A percentile compares a stretch with the other conserved stretches of the same genome.
phyloP scores from a whole-genome alignment of 2,329 filamentous ascomycete species.

The Colletotrichum tabaci region DNA sequence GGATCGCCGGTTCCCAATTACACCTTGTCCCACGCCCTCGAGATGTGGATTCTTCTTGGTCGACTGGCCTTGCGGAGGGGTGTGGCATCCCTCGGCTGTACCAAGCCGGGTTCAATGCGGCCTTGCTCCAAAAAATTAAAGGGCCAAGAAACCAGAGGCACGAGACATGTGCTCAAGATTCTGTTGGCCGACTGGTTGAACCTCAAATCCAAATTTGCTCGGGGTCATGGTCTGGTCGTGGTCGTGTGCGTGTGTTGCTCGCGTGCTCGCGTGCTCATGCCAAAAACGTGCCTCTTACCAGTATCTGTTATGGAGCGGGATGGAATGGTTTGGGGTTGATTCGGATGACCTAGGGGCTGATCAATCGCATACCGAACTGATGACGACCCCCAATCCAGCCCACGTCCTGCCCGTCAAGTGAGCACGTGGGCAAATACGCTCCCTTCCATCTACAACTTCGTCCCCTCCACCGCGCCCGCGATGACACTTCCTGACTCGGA shows the following conservation, averaged over 20 bases:
- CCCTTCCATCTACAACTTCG: neutral
- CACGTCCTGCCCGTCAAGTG: slow-evolving; percentile 20
- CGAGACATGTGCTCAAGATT: slow-evolving; percentile 37
- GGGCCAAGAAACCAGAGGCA: slow-evolving; percentile 24
- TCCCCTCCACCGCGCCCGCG: neutral
- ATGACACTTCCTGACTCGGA: neutral
- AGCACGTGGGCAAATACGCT: slow-evolving; percentile 35
- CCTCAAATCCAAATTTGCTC: neutral
- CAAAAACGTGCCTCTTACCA: slow-evolving; percentile 16
- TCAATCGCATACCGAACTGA: slow-evolving; percentile 16
- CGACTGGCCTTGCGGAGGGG: neutral
- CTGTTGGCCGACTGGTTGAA: slow-evolving; percentile 25
- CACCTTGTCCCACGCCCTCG: slow-evolving; percentile 28
- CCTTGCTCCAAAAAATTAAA: neutral
- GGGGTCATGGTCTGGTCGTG: neutral
- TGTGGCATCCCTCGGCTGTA: neutral
- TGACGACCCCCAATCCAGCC: slow-evolving; percentile 3
- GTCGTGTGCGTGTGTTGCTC: neutral
- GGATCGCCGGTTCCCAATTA: slow-evolving; percentile 16
- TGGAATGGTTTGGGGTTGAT: neutral
- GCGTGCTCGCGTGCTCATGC: neutral
- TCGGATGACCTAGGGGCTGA: neutral
- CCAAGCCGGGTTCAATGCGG: slow-evolving; percentile 15
- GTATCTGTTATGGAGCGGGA: slow-evolving; percentile 10
- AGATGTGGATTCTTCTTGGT: slow-evolving; percentile 24